Base-by-base conservation (phyloP, 805 yeast genomes). In the Wickerhamomyces bisporus region DNA sequence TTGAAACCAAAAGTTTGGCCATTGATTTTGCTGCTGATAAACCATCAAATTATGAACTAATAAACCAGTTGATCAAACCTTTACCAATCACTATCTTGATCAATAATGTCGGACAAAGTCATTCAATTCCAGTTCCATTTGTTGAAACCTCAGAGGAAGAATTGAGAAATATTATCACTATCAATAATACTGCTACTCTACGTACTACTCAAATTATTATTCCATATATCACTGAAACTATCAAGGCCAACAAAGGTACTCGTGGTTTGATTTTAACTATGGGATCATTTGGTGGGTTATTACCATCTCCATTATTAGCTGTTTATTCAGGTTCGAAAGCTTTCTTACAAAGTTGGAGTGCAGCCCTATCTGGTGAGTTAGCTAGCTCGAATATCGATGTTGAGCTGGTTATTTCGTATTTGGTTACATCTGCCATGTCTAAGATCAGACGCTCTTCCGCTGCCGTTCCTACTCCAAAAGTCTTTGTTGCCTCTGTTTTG, bases 311-410 rank as follows among this genome's bases (percentile, higher is more conserved):
- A 17, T 72, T 79, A 50, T 73, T 93, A 51, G 95, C 98, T 15
- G 84, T 89, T 10, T 93, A 93, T 67, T 84, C 97, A 15, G 98
- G 98, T 18, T 87, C 97, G 33, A 93, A 93, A 68, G 87, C 95
- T 6, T 93, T 93, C 62, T 71, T 93, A 58, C 97, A 93, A 66
- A 77, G 79, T 42, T 93, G 98, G 98, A 85, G 93, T 34, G 67
- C 75, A 36, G 88, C 96, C 1, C 70, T 93, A 49, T 84, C 96
- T 14, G 88, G 89, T 26, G 98, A 93, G 63, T 71, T 93, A 53
- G 66, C 70, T 37, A 61, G 75, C 0, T 60, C 73, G 37, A 77
- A 79, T 17, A 73, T 93, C 47, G 98, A 93, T 55, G 97, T 87
- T 40, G 88, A 91, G 63, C 66, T 87, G 30, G 80, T 85, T 23